Percentiles rank a stretch among this genome's conserved stretches.
phyloP scores from a whole-genome alignment of 192 early-diverging fungal species.

The Geranomyces michiganensis region DNA sequence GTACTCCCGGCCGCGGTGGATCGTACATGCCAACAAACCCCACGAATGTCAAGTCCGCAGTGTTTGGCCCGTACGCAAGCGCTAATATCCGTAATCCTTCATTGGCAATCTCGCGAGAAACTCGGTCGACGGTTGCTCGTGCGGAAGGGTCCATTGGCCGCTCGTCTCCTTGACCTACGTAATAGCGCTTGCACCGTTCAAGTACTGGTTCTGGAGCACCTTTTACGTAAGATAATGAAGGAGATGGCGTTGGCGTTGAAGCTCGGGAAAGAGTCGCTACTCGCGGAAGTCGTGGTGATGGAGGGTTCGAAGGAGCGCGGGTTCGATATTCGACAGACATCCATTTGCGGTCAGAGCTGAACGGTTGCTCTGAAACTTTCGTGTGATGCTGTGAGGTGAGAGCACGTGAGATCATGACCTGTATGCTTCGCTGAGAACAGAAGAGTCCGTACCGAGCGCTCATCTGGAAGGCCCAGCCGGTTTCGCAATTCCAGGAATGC shows the following conservation, averaged over 20 bases:
- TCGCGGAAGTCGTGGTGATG: background rate
- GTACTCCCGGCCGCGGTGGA: slow-evolving; percentile 81
- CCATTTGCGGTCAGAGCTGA: slow-evolving; percentile 90
- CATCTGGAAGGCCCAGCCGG: slow-evolving; percentile 67
- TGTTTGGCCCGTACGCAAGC: slow-evolving; percentile 69
- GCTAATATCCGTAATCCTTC: slow-evolving; percentile 87
- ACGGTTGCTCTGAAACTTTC: slow-evolving; percentile 81
- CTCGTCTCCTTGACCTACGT: slow-evolving; percentile 50
- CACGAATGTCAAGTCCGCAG: slow-evolving; percentile 69
- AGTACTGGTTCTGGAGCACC: slow-evolving; percentile 85
- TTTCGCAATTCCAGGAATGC: slow-evolving; percentile 77
- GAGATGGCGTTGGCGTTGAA: slow-evolving; percentile 36
- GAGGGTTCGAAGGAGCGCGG: background rate
- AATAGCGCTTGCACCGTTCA: slow-evolving; percentile 69
- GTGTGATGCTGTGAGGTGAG: slow-evolving; percentile 3
- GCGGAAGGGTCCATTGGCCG: slow-evolving; percentile 56
- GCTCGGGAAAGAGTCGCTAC: slow-evolving; percentile 2
- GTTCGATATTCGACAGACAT: slow-evolving; percentile 76
- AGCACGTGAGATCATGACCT: slow-evolving; percentile 19
- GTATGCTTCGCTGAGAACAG: background rate
- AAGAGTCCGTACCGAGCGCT: slow-evolving; percentile 61
- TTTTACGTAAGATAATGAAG: slow-evolving; percentile 67
- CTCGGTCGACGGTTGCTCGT: slow-evolving; percentile 60
- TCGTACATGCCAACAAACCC: slow-evolving; percentile 91
- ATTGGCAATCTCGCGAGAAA: slow-evolving; percentile 69